Evolutionary conservation across 768 basidiomycete genomes (phyloP).

Genomic region (Saitozyma podzolica): DNA sequence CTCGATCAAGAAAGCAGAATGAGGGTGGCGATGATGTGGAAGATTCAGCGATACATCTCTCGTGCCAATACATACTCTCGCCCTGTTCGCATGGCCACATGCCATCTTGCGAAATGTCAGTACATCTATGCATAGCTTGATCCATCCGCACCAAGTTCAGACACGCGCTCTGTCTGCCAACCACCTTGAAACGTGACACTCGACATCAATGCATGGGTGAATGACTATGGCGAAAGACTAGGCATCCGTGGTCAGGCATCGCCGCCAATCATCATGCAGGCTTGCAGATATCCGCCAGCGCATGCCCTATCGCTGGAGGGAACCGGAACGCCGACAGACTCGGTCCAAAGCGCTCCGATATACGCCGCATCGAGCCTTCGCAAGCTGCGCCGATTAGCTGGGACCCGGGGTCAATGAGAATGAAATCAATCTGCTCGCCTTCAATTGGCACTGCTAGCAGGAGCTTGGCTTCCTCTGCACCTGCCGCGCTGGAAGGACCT

Average conservation of each 20-base stretch:
- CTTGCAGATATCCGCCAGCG: slow-evolving; percentile 31
- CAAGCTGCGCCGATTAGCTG: slow-evolving; percentile 22
- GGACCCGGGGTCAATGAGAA: not conserved
- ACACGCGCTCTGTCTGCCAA: not conserved
- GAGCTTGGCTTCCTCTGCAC: slow-evolving; percentile 8
- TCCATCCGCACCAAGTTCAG: not conserved
- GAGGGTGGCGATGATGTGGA: no score
- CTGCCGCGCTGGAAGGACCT: slow-evolving; percentile 1
- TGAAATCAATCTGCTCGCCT: slow-evolving; percentile 3
- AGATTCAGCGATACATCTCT: no score
- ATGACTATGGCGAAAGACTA: not conserved
- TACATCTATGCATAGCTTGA: not conserved
- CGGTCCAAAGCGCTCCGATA: slow-evolving; percentile 38
- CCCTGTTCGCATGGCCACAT: no score
- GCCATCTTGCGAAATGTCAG: no score
- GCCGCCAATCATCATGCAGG: not conserved
- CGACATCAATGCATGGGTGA: no score
- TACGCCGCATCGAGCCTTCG: slow-evolving; percentile 28
- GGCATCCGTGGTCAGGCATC: not conserved
- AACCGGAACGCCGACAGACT: slow-evolving; percentile 45
- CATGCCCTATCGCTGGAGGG: slow-evolving; percentile 33
- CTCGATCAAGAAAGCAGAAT: no score
- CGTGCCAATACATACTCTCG: no score
- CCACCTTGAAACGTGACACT: no score
- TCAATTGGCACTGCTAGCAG: slow-evolving; percentile 3